A percentile compares a stretch with the other conserved stretches of the same genome.
These are phyloP conservation scores for Huntiella omanensis DNA, from an alignment of 2,329 filamentous ascomycete species.

Conservation along the genomic window DNA sequence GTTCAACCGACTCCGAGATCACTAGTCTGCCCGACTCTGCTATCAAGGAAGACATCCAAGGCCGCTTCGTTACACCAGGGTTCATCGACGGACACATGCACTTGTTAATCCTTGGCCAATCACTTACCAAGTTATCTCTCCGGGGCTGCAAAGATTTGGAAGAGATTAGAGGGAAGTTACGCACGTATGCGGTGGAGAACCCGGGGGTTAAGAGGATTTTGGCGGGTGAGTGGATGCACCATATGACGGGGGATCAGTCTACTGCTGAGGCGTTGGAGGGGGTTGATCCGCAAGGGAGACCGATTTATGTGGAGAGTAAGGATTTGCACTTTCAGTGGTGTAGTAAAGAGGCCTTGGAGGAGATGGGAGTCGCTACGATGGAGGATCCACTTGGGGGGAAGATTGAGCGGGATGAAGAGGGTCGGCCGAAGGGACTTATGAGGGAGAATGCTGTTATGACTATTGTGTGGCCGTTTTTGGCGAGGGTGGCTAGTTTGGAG, in stretches of 20 bases:
- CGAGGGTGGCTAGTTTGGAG: slow-evolving; percentile 25
- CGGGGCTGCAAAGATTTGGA: slow-evolving; percentile 27
- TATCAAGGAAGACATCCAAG: slow-evolving; percentile 17
- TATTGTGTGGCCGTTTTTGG: slow-evolving; percentile 36
- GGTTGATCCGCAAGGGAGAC: slow-evolving; percentile 25
- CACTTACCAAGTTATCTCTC: slow-evolving; percentile 30
- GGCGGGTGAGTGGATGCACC: slow-evolving; percentile 37
- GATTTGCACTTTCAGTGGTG: slow-evolving; percentile 40
- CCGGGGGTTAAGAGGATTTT: slow-evolving; percentile 30
- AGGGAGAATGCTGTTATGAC: slow-evolving; percentile 32
- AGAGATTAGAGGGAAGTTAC: slow-evolving; percentile 30
- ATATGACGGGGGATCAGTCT: slow-evolving; percentile 26
- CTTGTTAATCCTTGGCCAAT: slow-evolving; percentile 33
- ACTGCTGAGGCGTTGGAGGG: slow-evolving; percentile 28
- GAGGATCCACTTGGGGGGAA: slow-evolving; percentile 31
- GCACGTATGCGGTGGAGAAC: slow-evolving; percentile 25
- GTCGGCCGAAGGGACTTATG: slow-evolving; percentile 30
- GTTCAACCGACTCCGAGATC: slow-evolving; percentile 6
- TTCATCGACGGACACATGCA: slow-evolving; percentile 42
- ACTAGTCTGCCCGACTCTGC: slow-evolving; percentile 1
- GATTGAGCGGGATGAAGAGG: slow-evolving; percentile 29
- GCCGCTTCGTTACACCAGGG: slow-evolving; percentile 28
- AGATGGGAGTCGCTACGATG: slow-evolving; percentile 26
- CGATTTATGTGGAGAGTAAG: slow-evolving; percentile 37
- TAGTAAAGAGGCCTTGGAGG: slow-evolving; percentile 29